Conservation (phyloP, 192 early-diverging fungal genomes). For the Coemansia pectinata region DNA sequence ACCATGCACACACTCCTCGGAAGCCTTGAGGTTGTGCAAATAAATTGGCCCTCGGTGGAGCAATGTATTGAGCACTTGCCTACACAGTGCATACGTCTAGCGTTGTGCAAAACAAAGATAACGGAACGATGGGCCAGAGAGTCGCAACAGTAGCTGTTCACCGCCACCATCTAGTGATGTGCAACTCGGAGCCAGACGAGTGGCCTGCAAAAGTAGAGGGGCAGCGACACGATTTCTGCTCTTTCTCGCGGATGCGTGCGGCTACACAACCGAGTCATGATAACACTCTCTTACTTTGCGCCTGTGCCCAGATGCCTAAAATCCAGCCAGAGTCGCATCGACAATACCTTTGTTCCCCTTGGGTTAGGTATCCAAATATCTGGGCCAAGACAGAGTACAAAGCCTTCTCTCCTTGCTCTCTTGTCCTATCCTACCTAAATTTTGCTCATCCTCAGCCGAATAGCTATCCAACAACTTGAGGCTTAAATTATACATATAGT, state of each 20-base stretch:
- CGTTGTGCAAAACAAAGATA: neutral
- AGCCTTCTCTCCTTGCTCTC: slow-evolving; percentile 35
- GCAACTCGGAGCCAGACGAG: slow-evolving; percentile 41
- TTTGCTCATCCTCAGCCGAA: slow-evolving; percentile 20
- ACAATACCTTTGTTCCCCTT: slow-evolving; percentile 45
- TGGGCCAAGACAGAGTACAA: slow-evolving; percentile 30
- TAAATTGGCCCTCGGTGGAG: slow-evolving; percentile 22
- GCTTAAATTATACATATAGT: too few species aligned
- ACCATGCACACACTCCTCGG: slow-evolving; percentile 63
- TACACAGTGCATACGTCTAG: neutral
- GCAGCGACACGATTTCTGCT: slow-evolving; percentile 31
- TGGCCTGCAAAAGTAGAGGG: slow-evolving; percentile 52
- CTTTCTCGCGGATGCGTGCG: slow-evolving; percentile 40
- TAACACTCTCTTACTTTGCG: slow-evolving; percentile 50
- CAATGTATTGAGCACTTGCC: neutral
- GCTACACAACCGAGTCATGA: slow-evolving; percentile 45
- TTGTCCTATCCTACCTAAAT: slow-evolving; percentile 29
- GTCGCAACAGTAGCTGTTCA: slow-evolving; percentile 43
- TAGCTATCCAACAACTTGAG: too few species aligned
- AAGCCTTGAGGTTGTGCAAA: slow-evolving; percentile 30
- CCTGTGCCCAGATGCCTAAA: slow-evolving; percentile 9
- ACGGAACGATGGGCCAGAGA: slow-evolving; percentile 4
- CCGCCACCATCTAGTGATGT: slow-evolving; percentile 45
- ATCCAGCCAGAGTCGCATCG: slow-evolving; percentile 13
- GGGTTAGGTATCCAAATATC: slow-evolving; percentile 36